Evolutionary conservation across 2,329 filamentous ascomycete genomes (phyloP).

Genomic region (Alternaria triticina): DNA sequence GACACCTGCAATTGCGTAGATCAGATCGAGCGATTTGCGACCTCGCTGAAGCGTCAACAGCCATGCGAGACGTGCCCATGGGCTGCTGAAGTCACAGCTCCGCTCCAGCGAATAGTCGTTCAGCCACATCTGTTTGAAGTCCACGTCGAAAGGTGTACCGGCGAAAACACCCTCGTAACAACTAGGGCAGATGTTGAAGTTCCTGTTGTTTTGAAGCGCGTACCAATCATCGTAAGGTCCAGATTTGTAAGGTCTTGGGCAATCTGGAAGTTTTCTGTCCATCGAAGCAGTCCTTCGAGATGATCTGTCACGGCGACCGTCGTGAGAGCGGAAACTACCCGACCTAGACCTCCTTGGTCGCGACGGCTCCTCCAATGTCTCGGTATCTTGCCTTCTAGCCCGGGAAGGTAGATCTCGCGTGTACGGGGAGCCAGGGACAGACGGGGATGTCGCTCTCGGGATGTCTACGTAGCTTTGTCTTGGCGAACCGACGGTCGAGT

Average conservation of each 20-base stretch:
- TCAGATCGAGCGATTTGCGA: constrained; percentile 68
- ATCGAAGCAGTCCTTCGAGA: constrained; percentile 13
- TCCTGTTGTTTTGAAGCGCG: constrained; percentile 71
- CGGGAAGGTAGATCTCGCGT: constrained; percentile 22
- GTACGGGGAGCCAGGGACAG: constrained; percentile 29
- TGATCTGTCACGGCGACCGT: constrained; percentile 29
- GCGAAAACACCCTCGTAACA: constrained; percentile 77
- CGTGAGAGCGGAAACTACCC: constrained; percentile 37
- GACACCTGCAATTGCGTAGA: constrained; percentile 72
- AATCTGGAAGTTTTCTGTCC: constrained; percentile 58
- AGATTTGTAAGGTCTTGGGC: constrained; percentile 69
- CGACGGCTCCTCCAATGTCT: constrained; percentile 28
- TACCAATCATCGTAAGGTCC: constrained; percentile 79
- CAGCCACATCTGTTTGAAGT: constrained; percentile 68
- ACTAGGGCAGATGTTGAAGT: constrained; percentile 81
- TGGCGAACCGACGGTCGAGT: constrained; percentile 29
- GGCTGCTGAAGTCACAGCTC: constrained; percentile 78
- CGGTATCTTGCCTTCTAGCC: constrained; percentile 9
- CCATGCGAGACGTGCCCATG: constrained; percentile 87
- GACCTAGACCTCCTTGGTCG: constrained; percentile 31
- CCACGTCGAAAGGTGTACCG: constrained; percentile 69
- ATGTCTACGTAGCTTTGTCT: constrained; percentile 33
- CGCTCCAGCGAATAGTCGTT: constrained; percentile 65
- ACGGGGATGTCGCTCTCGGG: constrained; percentile 27
- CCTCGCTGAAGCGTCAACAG: constrained; percentile 76